Evolutionary conservation across 2,329 filamentous ascomycete species (phyloP), one percentile per base, ranked within the genome.

Genomic region (Thielaviopsis populi): DNA sequence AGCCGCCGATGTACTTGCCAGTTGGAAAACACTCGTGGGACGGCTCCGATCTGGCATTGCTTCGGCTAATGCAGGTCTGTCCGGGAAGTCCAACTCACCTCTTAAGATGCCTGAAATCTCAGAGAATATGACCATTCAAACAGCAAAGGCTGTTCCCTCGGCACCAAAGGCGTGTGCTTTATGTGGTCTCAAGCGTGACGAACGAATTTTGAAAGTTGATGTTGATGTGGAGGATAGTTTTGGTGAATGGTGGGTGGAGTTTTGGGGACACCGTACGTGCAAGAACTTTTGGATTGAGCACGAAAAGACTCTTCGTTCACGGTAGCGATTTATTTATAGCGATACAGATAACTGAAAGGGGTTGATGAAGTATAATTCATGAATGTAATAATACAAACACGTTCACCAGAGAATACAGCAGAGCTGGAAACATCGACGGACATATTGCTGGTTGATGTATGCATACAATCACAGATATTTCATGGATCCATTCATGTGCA

Each of bases 211-310:
- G 22, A 89, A 85, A 70, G 81, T 94, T 41, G 91, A 95, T 70
- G 77, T 85, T 62, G 80, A 85, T 30, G 83, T 95, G 8, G 85
- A 92, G 69, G 92, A 97, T 73, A 91, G 88, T 72, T 96, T 96
- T 77, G 91, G 90, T 13, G 92, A 97, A 76, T 97, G 91, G 89
- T 97, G 92, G 92, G 79, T 87, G 50, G 91, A 96, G 56, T 86
- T 92, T 72, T 91, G 90, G 87, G 89, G 87, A 0, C 88, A 91
- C 74, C 77, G 83, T 67, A 82, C 83, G 22, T 97, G 92, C 74
- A 83, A 83, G 72, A 86, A 87, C 67, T 96, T 96, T 71, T 97
- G 92, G 92, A 76, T 86, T 66, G 79, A 86, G 69, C 86, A 95
- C 72, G 88, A 88, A 72, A 78, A 78, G 62, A 78, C 79, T 65